Evolutionary conservation across 352 stramenopile species (phyloP).

Genomic region (Phytophthora pluvialis): DNA sequence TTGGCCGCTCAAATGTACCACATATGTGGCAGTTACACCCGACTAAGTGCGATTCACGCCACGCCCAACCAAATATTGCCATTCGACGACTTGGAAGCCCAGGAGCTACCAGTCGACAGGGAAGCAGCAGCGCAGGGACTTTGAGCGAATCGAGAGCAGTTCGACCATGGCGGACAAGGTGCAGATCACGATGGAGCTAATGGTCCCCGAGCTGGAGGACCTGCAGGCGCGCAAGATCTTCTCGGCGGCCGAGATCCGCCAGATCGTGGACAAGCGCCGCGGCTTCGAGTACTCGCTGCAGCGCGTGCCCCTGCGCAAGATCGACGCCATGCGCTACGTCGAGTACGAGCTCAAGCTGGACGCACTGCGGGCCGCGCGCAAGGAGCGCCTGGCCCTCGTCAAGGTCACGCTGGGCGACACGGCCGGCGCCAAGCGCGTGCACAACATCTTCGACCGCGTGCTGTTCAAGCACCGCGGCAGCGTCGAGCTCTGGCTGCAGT

Average conservation of each 20-base stretch:
- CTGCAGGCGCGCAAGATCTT: conserved; percentile 90
- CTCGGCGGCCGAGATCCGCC: conserved; percentile 85
- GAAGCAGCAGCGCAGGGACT: conserved; percentile 2
- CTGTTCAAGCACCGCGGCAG: conserved; percentile 90
- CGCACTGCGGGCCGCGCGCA: conserved; percentile 84
- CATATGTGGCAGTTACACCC: neutral
- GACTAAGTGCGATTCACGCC: conserved; percentile 34
- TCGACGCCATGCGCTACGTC: conserved; percentile 94
- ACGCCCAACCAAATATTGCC: conserved; percentile 36
- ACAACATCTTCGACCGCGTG: conserved; percentile 88
- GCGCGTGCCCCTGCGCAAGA: conserved; percentile 88
- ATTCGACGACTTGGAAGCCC: conserved; percentile 6
- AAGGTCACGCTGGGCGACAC: conserved; percentile 82
- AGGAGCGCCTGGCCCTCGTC: conserved; percentile 68
- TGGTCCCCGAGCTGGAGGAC: conserved; percentile 95
- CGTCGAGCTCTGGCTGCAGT: conserved; percentile 92
- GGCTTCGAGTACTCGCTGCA: conserved; percentile 94
- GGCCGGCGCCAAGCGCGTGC: conserved; percentile 70
- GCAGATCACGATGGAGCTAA: conserved; percentile 94
- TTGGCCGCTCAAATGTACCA: conserved; percentile 1
- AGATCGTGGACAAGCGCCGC: conserved; percentile 89
- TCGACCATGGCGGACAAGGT: conserved; percentile 92
- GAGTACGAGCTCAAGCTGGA: conserved; percentile 95
- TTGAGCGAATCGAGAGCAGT: neutral
- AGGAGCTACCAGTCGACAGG: conserved; percentile 5